Evolutionary conservation across 139 green algal species (phyloP).

Genomic region (Ostreobium quekettii): DNA sequence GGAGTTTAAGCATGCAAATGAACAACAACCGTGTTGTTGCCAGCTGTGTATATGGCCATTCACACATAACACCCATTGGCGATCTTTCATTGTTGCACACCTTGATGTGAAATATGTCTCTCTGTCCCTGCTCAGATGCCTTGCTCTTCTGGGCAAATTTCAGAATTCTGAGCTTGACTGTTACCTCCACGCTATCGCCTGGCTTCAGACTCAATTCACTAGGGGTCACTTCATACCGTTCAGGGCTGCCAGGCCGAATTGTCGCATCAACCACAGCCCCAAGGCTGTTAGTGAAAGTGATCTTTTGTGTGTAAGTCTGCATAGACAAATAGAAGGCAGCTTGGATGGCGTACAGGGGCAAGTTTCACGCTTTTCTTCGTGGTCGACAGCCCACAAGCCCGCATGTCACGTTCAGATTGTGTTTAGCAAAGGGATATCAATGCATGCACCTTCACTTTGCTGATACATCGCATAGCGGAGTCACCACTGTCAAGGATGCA

Average conservation of each 20-base stretch:
- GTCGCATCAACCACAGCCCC: conserved; percentile 41
- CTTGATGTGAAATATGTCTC: conserved; percentile 72
- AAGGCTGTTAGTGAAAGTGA: conserved; percentile 52
- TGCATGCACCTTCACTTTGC: neutral
- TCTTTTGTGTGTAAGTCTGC: conserved; percentile 46
- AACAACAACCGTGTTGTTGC: too few relatives aligned
- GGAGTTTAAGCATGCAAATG: too few relatives aligned
- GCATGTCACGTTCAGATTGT: neutral
- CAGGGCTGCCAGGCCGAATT: conserved; percentile 48
- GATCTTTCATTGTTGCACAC: conserved; percentile 20
- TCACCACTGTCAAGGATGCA: too few relatives aligned
- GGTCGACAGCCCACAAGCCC: too few relatives aligned
- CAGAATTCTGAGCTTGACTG: conserved; percentile 44
- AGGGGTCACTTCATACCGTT: conserved; percentile 52
- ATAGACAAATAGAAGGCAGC: too few relatives aligned
- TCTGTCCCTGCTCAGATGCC: conserved; percentile 44
- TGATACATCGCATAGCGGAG: too few relatives aligned
- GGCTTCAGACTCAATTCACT: conserved; percentile 34
- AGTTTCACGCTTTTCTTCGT: neutral
- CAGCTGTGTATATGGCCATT: too few relatives aligned
- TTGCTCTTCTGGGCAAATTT: conserved; percentile 52
- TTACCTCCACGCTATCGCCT: conserved; percentile 27
- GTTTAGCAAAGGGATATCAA: neutral
- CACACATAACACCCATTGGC: too few relatives aligned
- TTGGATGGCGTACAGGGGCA: neutral